Percentiles rank a stretch among this genome's conserved stretches.
These are phyloP conservation scores for Saraca asoca DNA, from an alignment of 331 rosid species.

Conservation along the genomic window DNA sequence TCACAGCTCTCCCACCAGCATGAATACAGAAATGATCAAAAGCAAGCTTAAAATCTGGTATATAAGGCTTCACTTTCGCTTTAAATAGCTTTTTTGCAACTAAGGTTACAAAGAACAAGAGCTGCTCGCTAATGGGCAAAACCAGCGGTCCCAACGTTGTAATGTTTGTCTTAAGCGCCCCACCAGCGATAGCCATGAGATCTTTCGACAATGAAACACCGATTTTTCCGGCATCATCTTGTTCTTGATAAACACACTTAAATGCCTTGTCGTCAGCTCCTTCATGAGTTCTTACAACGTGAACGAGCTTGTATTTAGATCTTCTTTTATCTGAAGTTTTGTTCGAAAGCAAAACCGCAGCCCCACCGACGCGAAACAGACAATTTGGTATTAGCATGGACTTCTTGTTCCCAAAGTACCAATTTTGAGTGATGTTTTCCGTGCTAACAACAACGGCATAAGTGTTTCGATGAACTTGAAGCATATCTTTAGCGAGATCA, in stretches of 20 bases:
- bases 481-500: conserved; percentile 73
- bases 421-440: conserved; percentile 75
- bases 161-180: conserved; percentile 61
- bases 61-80: conserved; percentile 46
- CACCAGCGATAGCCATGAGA: conserved; percentile 71
- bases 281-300: conserved; percentile 58
- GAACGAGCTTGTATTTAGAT: conserved; percentile 64
- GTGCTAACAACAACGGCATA: conserved; percentile 76
- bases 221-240: conserved; percentile 58
- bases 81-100: conserved; percentile 50
- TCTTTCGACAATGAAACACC: conserved; percentile 67
- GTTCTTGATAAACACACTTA: conserved; percentile 57
- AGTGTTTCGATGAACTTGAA: conserved; percentile 62
- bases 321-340: conserved; percentile 36
- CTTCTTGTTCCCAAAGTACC: conserved; percentile 74
- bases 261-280: conserved; percentile 69
- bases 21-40: conserved; percentile 82
- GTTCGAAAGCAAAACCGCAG: conserved; percentile 66
- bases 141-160: conserved; percentile 68
- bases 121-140: conserved; percentile 65
- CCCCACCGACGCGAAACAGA: conserved; percentile 66
- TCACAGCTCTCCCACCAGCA: conserved; percentile 71
- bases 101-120: conserved; percentile 47
- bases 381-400: conserved; percentile 75
- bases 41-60: conserved; percentile 71